Evolutionary conservation across 139 green algal genomes (phyloP), one percentile per base, ranked within the genome.

Genomic region (Picochlorum costavermella): DNA sequence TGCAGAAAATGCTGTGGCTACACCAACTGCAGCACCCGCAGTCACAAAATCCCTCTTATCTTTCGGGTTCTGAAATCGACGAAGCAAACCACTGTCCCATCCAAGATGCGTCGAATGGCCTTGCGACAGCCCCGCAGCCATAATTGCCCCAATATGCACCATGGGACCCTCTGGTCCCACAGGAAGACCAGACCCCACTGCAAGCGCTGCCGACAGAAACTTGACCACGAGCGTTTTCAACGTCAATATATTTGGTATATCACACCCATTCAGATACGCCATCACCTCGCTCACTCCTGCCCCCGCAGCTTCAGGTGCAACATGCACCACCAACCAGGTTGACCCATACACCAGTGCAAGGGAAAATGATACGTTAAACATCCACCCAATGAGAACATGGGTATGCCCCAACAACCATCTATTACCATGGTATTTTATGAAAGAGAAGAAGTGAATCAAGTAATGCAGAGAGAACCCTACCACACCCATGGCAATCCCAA

Each of bases 11-110:
- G 88, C 88, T 6, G 81, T 75, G 2, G 88, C 87, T 5, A 95
- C 84, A 14, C 87, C 89, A 30, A 88, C 85, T 1, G 87, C 86
- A 5, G 76, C 80, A 30, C 89, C 89, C 13, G 84, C 86, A 2
- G 86, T 94, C 20, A 95, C 85, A 80, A 96, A 95, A 69, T 95
- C 85, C 1, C 89, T 81, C 72, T 92, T 90, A 75, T 96, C 84
- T 72, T 87, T 89, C 59, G 86, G 86, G 77, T 95, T 95, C 17
- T 84, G 77, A 68, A 95, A 94, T 30, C 85, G 80, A 64, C 67
- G 70, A 71, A 92, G 91, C 3, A 90, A 61, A 2, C 62, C 62
- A 17, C 78, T 87, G 43, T 65, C 77, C 58, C 83, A 90, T 60
- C 74, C 78, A 57, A 93, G 67, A 3, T 83, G 92, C 13, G 88